phyloP scores from a whole-genome alignment of 441 rosid species.

The Populus tomentosa region DNA sequence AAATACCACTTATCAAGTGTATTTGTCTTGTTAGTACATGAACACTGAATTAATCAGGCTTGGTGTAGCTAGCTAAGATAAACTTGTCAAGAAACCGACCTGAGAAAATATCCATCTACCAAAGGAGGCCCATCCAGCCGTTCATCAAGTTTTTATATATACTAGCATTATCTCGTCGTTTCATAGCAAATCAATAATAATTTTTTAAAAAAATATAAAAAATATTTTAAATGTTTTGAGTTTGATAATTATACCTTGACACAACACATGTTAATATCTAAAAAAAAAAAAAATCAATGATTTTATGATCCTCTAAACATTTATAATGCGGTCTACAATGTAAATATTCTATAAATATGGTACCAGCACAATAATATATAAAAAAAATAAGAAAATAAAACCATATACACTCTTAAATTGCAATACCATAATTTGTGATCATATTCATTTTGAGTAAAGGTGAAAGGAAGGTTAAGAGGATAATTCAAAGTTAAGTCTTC shows the following conservation, averaged over 20 bases:
- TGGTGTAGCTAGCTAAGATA: conserved; percentile 28
- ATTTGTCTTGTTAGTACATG: background rate
- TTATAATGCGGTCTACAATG: accelerated
- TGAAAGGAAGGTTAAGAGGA: background rate
- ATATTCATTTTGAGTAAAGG: conserved; percentile 16
- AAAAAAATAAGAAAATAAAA: background rate
- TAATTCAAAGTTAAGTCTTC: conserved; percentile 17
- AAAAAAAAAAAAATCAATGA: accelerated
- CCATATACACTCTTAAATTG: background rate
- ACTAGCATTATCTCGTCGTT: no score
- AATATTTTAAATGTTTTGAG: no score
- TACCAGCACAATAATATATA: no score
- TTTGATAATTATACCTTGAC: accelerated
- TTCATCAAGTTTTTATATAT: background rate
- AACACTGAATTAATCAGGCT: background rate
- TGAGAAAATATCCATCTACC: conserved; percentile 33
- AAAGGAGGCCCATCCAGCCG: conserved; percentile 11
- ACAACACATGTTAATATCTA: accelerated
- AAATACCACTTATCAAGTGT: background rate
- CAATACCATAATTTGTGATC: background rate
- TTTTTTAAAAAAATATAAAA: no score
- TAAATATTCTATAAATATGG: accelerated
- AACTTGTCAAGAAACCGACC: conserved; percentile 33
- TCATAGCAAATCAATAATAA: accelerated
- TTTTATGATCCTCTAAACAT: accelerated